Evolutionary conservation across 257 asterid genomes (phyloP), one percentile per base, ranked within the genome.

Genomic region (Prunella vulgaris): DNA sequence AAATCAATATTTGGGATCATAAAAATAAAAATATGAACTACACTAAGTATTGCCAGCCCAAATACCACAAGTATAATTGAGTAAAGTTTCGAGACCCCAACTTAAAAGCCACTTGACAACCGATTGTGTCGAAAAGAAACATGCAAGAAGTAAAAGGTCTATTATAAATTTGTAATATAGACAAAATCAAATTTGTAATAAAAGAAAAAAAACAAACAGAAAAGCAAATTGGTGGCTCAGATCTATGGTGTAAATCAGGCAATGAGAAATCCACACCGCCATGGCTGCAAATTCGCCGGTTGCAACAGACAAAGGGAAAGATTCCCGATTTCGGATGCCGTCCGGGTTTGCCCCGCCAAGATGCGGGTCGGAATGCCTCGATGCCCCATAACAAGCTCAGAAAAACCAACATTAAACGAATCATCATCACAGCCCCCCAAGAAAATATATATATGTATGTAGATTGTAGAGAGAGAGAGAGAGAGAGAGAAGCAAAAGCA

Each of bases 341-440:
- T 59, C 64, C 64, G 64, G 44, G 64, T 59, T n/a, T n/a, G 64
- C 64, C 64, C 64, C 64, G 44, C 64, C 64, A 59, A 30, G 64
- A 28, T 59, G 33, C 64, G 64, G 64, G 64, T 30, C 13, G 64
- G 22, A 28, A 13, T 14, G 24, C 24, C 64, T 30, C 64, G 1
- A 18, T 59, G 44, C 64, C 64, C 64, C 35, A 56, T 13, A 17
- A 13, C 25, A 51, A 51, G 58, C 58, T 51, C 58, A 51, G 25
- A n/a, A 44, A 44, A 44, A 44, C 52, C 20, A 51, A 51, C 54
- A 46, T 1, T 7, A 6, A 22, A 24, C 3, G 18, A 24, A 56
- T 56, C 18, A 12, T 22, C 61, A 13, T 56, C 61, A 56, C 30
- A 56, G 61, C 61, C 61, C 20, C 24, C 8, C 2, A 5, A 0